phyloP scores from a whole-genome alignment of 1,139 yeast species.

The Magnusiomyces clavatus region DNA sequence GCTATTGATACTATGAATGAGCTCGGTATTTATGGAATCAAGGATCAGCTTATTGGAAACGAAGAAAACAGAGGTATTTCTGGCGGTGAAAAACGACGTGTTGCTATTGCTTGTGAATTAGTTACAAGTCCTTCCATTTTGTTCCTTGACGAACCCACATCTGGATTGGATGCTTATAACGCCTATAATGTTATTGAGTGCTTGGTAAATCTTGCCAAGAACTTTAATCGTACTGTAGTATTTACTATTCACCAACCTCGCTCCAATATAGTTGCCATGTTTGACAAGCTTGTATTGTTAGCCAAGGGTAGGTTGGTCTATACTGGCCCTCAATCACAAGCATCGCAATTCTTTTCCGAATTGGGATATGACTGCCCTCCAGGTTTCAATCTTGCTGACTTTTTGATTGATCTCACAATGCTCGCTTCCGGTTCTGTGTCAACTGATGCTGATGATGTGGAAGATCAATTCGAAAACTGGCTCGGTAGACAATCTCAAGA shows the following conservation, averaged over 20 bases:
- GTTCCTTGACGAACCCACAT: conserved; percentile 82
- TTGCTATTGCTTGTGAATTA: conserved; percentile 73
- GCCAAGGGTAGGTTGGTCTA: conserved; percentile 83
- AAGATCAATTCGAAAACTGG: conserved; percentile 9
- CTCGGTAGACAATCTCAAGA: conserved; percentile 4
- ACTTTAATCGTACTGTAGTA: conserved; percentile 76
- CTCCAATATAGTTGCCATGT: conserved; percentile 84
- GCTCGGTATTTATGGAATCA: conserved; percentile 71
- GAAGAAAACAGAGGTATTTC: conserved; percentile 89
- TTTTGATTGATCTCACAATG: conserved; percentile 81
- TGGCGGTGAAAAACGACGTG: conserved; percentile 84
- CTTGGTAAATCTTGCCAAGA: conserved; percentile 69
- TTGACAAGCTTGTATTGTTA: conserved; percentile 71
- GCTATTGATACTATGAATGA: conserved; percentile 82
- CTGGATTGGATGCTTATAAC: conserved; percentile 89
- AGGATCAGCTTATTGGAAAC: conserved; percentile 81
- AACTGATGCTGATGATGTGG: conserved; percentile 14
- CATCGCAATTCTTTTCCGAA: conserved; percentile 64
- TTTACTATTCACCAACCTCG: conserved; percentile 98
- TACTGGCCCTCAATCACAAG: conserved; percentile 51
- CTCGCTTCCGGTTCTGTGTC: conserved; percentile 34
- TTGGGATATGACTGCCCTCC: conserved; percentile 79
- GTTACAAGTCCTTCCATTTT: conserved; percentile 63
- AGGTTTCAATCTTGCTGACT: conserved; percentile 92
- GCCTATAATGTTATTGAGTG: conserved; percentile 88